Conservation (phyloP, 441 rosid species). For the Cnidoscolus chayamansa region DNA sequence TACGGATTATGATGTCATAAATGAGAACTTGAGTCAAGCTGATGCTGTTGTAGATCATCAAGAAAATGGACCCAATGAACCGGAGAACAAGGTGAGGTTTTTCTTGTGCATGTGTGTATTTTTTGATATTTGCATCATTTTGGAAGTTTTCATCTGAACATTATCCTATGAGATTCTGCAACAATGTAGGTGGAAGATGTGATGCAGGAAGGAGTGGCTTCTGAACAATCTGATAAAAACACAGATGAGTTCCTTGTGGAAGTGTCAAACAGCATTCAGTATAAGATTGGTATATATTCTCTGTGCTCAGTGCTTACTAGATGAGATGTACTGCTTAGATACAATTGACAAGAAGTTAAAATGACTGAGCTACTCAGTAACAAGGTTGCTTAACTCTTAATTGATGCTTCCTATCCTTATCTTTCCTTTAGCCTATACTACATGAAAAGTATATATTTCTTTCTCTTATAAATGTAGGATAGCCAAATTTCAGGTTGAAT, state of each 20-base stretch:
- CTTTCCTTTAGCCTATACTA: not conserved
- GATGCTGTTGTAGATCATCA: conserved; percentile 27
- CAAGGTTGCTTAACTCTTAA: not conserved
- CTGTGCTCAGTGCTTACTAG: conserved; percentile 13
- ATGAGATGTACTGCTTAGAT: conserved; percentile 4
- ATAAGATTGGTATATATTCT: conserved; percentile 34
- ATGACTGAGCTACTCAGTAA: not conserved
- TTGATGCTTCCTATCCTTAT: not conserved
- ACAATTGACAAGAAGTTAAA: conserved; percentile 4
- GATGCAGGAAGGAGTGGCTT: conserved; percentile 29
- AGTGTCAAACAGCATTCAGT: conserved; percentile 20
- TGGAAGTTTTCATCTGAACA: conserved; percentile 7
- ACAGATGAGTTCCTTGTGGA: conserved; percentile 25
- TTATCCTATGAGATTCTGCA: conserved; percentile 23
- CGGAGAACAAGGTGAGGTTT: conserved; percentile 33
- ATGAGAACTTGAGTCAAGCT: conserved; percentile 24
- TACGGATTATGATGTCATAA: conserved; percentile 12
- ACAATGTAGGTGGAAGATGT: conserved; percentile 29
- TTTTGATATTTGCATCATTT: conserved; percentile 3
- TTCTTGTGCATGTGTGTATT: not conserved
- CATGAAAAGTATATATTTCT: not conserved
- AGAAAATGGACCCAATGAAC: conserved; percentile 16
- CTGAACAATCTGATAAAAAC: conserved; percentile 26
- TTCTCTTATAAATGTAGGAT: not conserved
- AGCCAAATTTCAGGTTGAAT: not conserved